phyloP scores from a whole-genome alignment of 768 basidiomycete genomes.

The Lactarius sanguifluus region DNA sequence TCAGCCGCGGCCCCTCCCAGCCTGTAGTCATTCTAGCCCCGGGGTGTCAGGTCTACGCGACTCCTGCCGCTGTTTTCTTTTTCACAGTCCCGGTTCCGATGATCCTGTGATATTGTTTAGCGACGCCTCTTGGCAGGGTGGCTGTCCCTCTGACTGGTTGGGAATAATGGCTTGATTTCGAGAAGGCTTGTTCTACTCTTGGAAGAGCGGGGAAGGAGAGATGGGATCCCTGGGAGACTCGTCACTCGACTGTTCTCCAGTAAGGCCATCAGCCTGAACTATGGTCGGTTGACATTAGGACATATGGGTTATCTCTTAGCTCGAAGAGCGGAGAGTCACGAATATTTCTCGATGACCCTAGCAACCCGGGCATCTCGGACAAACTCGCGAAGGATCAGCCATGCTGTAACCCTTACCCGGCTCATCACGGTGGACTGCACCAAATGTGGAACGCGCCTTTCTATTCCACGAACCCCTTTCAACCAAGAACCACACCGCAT shows the following conservation, averaged over 20 bases:
- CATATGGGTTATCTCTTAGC: background rate
- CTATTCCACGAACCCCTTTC: background rate
- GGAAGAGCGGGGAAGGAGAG: background rate
- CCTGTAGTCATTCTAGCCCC: background rate
- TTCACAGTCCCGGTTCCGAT: background rate
- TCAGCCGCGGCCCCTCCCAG: background rate
- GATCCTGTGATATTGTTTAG: background rate
- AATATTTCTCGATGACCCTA: background rate
- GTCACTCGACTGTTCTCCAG: background rate
- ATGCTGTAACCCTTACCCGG: background rate
- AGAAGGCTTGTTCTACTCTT: background rate
- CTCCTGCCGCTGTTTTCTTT: background rate
- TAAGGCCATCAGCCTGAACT: background rate
- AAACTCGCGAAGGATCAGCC: background rate
- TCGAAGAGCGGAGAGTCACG: background rate
- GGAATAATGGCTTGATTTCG: background rate
- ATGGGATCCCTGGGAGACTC: background rate
- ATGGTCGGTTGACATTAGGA: background rate
- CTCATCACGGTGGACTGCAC: background rate
- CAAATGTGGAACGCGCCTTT: background rate
- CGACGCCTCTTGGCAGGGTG: background rate
- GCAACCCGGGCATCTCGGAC: background rate
- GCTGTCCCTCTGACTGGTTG: slow-evolving; percentile 13
- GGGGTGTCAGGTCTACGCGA: background rate
- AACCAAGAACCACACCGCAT: background rate